These are phyloP conservation scores for Penicillium steckii DNA, from an alignment of 495 filamentous ascomycete genomes.

Conservation along the genomic window DNA sequence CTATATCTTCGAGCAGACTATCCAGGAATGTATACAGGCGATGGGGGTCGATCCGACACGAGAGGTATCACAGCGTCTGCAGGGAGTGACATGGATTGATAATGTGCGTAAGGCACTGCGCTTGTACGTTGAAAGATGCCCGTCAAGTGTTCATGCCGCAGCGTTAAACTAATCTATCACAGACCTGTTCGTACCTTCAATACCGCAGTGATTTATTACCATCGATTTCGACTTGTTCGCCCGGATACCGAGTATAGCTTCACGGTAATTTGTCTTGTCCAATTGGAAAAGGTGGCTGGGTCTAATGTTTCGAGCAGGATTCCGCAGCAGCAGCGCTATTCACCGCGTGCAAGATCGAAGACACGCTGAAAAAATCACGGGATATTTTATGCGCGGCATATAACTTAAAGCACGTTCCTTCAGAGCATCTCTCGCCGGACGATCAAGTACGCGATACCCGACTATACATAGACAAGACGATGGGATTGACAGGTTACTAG, in stretches of 20 bases:
- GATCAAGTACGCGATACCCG: conserved; percentile 58
- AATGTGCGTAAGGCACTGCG: conserved; percentile 68
- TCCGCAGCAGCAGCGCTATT: conserved; percentile 86
- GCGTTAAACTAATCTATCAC: conserved; percentile 5
- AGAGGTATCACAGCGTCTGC: conserved; percentile 69
- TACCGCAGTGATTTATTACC: conserved; percentile 82
- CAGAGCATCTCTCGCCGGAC: conserved; percentile 78
- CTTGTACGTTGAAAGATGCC: conserved; percentile 51
- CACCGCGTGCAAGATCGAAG: conserved; percentile 93
- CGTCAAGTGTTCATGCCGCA: conserved; percentile 1
- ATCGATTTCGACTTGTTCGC: conserved; percentile 81
- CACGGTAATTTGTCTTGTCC: conserved; percentile 31
- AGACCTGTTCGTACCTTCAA: conserved; percentile 81
- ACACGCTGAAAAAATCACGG: conserved; percentile 93
- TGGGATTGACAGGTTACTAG: conserved; percentile 37
- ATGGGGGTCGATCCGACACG: conserved; percentile 55
- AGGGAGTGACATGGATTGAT: conserved; percentile 80
- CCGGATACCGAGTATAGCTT: conserved; percentile 68
- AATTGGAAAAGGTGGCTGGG: background rate
- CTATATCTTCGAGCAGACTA: conserved; percentile 63
- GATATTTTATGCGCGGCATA: conserved; percentile 90
- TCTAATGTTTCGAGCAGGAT: conserved; percentile 49
- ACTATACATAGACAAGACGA: background rate
- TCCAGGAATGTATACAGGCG: conserved; percentile 55
- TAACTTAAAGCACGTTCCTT: conserved; percentile 70